Conservation (phyloP, 768 basidiomycete genomes). For the Phylloporus scabripes region DNA sequence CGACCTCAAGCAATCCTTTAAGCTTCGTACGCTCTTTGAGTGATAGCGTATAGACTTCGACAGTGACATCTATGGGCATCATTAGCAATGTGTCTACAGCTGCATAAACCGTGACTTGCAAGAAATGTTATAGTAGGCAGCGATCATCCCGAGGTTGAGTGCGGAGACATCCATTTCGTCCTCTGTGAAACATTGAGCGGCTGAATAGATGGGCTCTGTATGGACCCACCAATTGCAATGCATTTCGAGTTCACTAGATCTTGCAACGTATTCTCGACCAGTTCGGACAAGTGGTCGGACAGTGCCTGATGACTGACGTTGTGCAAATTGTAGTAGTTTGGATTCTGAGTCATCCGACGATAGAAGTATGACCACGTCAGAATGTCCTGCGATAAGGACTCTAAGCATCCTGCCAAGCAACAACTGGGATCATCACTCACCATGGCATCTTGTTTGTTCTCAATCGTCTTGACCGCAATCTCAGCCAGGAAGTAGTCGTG, state of each 20-base stretch:
- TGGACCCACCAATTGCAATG: constrained; percentile 69
- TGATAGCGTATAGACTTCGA: constrained; percentile 94
- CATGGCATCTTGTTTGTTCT: constrained; percentile 98
- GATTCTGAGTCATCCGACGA: constrained; percentile 95
- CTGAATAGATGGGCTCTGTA: background rate
- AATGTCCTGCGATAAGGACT: constrained; percentile 59
- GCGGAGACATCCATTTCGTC: constrained; percentile 92
- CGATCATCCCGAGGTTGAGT: constrained; percentile 97
- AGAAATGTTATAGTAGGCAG: constrained; percentile 92
- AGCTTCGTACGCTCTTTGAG: constrained; percentile 95
- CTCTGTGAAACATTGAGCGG: constrained; percentile 34
- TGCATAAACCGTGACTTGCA: constrained; percentile 43
- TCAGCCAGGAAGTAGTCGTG: constrained; percentile 99
- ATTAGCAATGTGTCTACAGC: background rate
- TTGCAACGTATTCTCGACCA: constrained; percentile 89
- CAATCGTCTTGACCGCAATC: constrained; percentile 97
- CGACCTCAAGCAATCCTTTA: constrained; percentile 93
- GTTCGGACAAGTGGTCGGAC: constrained; percentile 91
- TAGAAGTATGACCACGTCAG: constrained; percentile 99
- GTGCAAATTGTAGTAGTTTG: constrained; percentile 91
- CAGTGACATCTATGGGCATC: constrained; percentile 68
- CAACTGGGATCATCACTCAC: constrained; percentile 32
- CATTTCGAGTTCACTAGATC: constrained; percentile 95
- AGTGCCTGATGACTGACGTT: constrained; percentile 94
- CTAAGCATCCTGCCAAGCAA: background rate